A percentile compares a stretch with the other conserved stretches of the same genome.
Conservation (phyloP, 441 rosid genomes). For the Isatis lusitanica region DNA sequence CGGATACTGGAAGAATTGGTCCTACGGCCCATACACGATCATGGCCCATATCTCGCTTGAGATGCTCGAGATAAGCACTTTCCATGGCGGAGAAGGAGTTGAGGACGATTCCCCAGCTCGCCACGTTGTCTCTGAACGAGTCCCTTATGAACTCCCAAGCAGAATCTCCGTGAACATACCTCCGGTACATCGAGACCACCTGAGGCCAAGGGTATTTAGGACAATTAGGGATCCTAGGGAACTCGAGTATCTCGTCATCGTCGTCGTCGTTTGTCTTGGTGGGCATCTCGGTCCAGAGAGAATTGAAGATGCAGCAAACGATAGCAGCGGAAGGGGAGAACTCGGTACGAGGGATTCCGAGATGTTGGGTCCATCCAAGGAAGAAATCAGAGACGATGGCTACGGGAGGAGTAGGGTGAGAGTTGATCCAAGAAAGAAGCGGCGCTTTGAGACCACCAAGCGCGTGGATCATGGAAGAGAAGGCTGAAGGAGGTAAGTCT, state of each 20-base stretch:
- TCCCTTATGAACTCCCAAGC: constrained; percentile 40
- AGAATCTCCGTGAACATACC: constrained; percentile 38
- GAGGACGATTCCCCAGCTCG: constrained; percentile 48
- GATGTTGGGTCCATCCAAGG: constrained; percentile 52
- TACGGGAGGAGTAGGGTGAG: constrained; percentile 54
- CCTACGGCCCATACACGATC: constrained; percentile 53
- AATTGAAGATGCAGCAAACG: constrained; percentile 38
- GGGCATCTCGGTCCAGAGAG: constrained; percentile 51
- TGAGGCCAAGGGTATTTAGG: constrained; percentile 46
- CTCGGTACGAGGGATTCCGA: constrained; percentile 41
- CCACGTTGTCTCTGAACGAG: constrained; percentile 28
- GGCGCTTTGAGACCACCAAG: constrained; percentile 47
- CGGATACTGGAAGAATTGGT: constrained; percentile 35
- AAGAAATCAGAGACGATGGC: constrained; percentile 56
- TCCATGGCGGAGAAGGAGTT: constrained; percentile 47
- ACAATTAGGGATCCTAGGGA: constrained; percentile 38
- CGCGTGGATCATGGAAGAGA: constrained; percentile 35
- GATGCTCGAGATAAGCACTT: constrained; percentile 43
- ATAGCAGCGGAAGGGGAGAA: constrained; percentile 61
- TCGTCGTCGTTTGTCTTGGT: background rate
- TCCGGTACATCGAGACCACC: constrained; percentile 32
- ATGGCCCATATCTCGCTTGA: constrained; percentile 39
- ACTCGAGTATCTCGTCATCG: constrained; percentile 23
- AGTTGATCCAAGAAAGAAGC: constrained; percentile 44
- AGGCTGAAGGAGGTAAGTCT: constrained; percentile 36